phyloP scores from a whole-genome alignment of 192 early-diverging fungal genomes.

The Coemansia reversa region DNA sequence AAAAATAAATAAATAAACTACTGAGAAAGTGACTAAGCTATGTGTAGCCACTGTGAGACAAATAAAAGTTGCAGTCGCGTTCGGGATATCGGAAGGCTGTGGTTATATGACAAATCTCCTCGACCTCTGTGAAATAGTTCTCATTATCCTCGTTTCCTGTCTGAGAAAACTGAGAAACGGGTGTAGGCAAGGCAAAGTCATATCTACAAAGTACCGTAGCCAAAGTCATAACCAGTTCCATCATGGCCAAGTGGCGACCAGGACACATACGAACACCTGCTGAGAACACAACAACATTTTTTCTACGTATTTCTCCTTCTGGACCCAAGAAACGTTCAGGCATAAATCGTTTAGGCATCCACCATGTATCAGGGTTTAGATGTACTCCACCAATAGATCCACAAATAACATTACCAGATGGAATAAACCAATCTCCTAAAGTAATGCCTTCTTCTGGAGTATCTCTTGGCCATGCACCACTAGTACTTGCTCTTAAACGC shows the following conservation, averaged over 20 bases:
- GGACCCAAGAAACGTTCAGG: slow-evolving; percentile 34
- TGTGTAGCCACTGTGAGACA: slow-evolving; percentile 1
- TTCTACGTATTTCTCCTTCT: slow-evolving; percentile 19
- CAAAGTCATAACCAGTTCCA: slow-evolving; percentile 25
- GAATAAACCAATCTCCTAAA: slow-evolving; percentile 18
- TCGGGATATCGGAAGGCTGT: slow-evolving; percentile 19
- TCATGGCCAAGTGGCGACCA: slow-evolving; percentile 34
- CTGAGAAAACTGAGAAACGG: neutral
- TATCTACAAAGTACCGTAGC: slow-evolving; percentile 22
- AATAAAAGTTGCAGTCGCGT: slow-evolving; percentile 18
- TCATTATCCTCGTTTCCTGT: neutral
- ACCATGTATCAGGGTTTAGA: slow-evolving; percentile 21
- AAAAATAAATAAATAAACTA: too few species aligned
- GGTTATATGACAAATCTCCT: slow-evolving; percentile 26
- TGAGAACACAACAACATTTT: slow-evolving; percentile 23
- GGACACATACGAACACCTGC: slow-evolving; percentile 28
- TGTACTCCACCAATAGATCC: slow-evolving; percentile 28
- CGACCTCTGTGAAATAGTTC: slow-evolving; percentile 11
- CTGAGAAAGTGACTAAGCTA: too few species aligned
- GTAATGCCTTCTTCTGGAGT: slow-evolving; percentile 12
- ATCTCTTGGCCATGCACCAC: slow-evolving; percentile 21
- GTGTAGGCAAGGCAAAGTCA: slow-evolving; percentile 13
- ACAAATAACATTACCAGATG: slow-evolving; percentile 15
- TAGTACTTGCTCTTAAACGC: slow-evolving; percentile 17
- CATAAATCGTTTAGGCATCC: slow-evolving; percentile 18